phyloP scores from a whole-genome alignment of 805 yeast species.

The Candida sonorensis region DNA sequence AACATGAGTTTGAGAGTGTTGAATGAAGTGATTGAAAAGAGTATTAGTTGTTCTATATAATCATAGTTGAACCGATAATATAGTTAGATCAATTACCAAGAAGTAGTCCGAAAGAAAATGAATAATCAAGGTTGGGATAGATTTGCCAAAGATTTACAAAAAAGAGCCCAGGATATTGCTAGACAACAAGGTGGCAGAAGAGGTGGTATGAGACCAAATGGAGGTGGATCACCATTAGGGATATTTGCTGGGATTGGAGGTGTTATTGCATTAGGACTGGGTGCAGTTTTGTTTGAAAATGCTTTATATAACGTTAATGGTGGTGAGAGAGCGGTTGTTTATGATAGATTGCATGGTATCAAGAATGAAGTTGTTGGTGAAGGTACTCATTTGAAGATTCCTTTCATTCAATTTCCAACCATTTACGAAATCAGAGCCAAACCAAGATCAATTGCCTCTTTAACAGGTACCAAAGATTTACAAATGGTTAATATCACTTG shows the following conservation, averaged over 20 bases:
- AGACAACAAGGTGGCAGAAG: conserved; percentile 26
- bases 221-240: conserved; percentile 36
- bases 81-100: no score
- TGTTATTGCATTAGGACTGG: conserved; percentile 49
- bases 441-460: conserved; percentile 91
- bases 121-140: conserved; percentile 42
- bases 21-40: no score
- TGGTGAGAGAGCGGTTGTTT: conserved; percentile 96
- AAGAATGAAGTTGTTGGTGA: conserved; percentile 77
- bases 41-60: no score
- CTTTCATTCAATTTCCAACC: conserved; percentile 91
- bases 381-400: conserved; percentile 92
- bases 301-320: conserved; percentile 88
- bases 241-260: conserved; percentile 62
- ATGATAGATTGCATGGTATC: conserved; percentile 82
- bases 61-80: no score
- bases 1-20: no score
- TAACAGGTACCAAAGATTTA: conserved; percentile 96
- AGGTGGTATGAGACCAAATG: conserved; percentile 20
- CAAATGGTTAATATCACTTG: conserved; percentile 99
- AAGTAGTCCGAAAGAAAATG: no score
- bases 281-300: conserved; percentile 44
- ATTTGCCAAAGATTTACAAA: conserved; percentile 45
- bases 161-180: conserved; percentile 35
- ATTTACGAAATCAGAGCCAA: conserved; percentile 94